Evolutionary conservation across 2,329 filamentous ascomycete genomes (phyloP), one percentile per base, ranked within the genome.

Genomic region (Zymoseptoria crescenta): DNA sequence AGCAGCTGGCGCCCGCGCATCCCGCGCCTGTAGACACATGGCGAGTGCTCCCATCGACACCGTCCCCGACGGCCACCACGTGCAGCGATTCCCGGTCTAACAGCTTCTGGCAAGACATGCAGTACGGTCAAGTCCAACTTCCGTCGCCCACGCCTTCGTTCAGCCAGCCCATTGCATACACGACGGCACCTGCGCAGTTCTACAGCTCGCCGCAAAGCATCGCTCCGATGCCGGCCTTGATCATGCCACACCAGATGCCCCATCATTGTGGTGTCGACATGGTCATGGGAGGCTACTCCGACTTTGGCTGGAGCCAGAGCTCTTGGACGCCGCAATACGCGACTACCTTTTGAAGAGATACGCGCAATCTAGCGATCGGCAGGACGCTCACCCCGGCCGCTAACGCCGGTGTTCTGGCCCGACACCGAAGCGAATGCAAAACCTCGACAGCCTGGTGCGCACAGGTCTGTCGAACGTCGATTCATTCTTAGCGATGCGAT

Each of bases 31-130:
- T 96, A 60, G 91, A 97, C 62, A 82, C 89, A 58, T 97, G 93
- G 93, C 91, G 88, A 74, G 86, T 96, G 66, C 80, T 96, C 57
- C 89, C 92, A 52, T 96, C 93, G 57, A 96, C 90, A 70, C 89
- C 91, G 55, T 90, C 86, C 74, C 84, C 89, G 56, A 80, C 77
- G 49, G 76, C 76, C 29, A 85, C 88, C 49, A 87, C 88, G 35
- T 87, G 87, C 57, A 82, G 81, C 72, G 90, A 94, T 72, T 87
- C 86, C 56, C 81, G 83, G 68, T 81, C 85, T 55, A 81, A 85
- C 59, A 83, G 85, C 55, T 83, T 93, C 73, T 96, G 92, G 92
- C 83, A 87, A 62, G 86, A 83, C 72, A 86, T 96, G 79, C 82
- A 81, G 70, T 80, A 95, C 77, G 84, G 82, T 73, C 87, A 92